phyloP scores from a whole-genome alignment of 2,329 filamentous ascomycete genomes.

The Chaetomiaceae sp. region DNA sequence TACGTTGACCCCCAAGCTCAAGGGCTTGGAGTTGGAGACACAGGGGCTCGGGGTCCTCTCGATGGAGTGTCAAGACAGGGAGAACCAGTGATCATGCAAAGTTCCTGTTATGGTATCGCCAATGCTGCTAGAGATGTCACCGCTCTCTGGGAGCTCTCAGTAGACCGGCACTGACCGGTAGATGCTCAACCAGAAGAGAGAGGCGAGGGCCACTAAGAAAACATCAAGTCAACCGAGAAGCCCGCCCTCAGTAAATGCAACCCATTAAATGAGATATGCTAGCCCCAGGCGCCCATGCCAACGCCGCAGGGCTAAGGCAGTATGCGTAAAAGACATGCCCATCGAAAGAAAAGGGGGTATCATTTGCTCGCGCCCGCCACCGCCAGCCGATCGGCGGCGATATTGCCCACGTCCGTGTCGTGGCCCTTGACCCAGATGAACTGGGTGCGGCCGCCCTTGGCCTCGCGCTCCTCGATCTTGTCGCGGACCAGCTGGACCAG shows the following conservation, averaged over 20 bases:
- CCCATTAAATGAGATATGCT: background rate
- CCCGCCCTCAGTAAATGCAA: background rate
- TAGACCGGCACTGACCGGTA: too few species aligned
- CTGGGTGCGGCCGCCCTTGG: slow-evolving; percentile 55
- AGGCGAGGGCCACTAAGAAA: too few species aligned
- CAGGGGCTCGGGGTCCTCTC: too few species aligned
- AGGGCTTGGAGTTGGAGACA: too few species aligned
- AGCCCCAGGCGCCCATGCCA: background rate
- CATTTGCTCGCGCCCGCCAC: slow-evolving; percentile 37
- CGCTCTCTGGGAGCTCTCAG: too few species aligned
- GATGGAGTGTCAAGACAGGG: too few species aligned
- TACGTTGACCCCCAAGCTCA: too few species aligned
- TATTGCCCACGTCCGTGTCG: slow-evolving; percentile 65
- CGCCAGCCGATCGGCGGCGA: slow-evolving; percentile 74
- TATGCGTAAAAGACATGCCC: background rate
- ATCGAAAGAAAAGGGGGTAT: slow-evolving; percentile 6
- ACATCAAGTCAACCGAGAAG: background rate
- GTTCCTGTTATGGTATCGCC: too few species aligned
- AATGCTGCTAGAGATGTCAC: too few species aligned
- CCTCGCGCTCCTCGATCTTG: slow-evolving; percentile 65
- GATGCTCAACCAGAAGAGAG: background rate
- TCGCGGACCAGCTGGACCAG: slow-evolving; percentile 68
- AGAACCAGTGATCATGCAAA: too few species aligned
- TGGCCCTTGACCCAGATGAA: slow-evolving; percentile 94
- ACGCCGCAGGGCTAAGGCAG: background rate